A percentile compares a stretch with the other conserved stretches of the same genome.
phyloP scores from a whole-genome alignment of 139 green algal genomes.

The Micractinium conductrix region DNA sequence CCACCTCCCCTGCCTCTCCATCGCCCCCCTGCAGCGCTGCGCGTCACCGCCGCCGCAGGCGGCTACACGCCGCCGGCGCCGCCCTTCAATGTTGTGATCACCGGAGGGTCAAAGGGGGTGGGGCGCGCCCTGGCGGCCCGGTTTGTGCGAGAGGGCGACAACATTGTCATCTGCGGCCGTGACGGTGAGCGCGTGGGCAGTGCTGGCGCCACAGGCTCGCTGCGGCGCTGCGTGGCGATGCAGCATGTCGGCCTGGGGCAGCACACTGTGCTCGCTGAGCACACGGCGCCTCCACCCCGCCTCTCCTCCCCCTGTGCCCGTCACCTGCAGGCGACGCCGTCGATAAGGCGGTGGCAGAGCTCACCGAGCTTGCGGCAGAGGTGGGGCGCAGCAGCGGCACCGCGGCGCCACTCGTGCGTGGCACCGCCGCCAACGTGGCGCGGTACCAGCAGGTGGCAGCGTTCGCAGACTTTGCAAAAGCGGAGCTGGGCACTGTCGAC shows the following conservation, averaged over 20 bases:
- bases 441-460: conserved; percentile 60
- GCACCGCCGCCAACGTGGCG: conserved; percentile 71
- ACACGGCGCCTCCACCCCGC: not conserved
- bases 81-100: conserved; percentile 64
- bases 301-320: not conserved
- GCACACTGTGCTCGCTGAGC: not conserved
- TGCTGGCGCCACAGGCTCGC: not conserved
- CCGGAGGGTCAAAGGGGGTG: conserved; percentile 70
- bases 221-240: not conserved
- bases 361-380: conserved; percentile 26
- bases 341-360: conserved; percentile 55
- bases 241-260: not conserved
- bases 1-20: not conserved
- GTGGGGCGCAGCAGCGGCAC: not conserved
- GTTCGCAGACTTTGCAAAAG: conserved; percentile 70
- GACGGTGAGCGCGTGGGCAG: conserved; percentile 41
- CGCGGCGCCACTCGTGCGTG: conserved; percentile 33
- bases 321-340: conserved; percentile 55
- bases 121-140: conserved; percentile 81
- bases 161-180: conserved; percentile 81
- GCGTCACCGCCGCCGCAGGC: not conserved
- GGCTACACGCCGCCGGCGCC: not conserved
- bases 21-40: not conserved
- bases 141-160: conserved; percentile 72
- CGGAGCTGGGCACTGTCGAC: conserved; percentile 45